Evolutionary conservation across 2,329 filamentous ascomycete species (phyloP), one percentile per base, ranked within the genome.

Genomic region (Colletotrichum limetticola): DNA sequence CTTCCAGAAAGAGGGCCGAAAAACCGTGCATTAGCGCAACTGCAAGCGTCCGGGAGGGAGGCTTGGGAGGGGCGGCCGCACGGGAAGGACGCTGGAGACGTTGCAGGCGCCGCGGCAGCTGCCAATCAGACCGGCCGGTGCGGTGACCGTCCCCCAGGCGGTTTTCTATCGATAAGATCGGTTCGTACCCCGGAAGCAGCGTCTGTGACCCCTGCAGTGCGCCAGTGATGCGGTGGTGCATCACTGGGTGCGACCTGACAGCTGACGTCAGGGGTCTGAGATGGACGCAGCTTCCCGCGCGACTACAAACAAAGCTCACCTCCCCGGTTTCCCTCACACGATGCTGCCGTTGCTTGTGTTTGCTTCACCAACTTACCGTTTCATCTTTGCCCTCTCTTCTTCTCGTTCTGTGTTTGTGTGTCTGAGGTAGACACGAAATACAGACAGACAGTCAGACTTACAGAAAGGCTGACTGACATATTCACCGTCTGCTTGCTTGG

Each of bases 1-100:
- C 70, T 72, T 70, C 70, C 70, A 70, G 70, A 72, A 72, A 49
- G 60, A 72, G 70, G 66, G 55, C 66, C 59, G 69, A 62, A 64
- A 69, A 72, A 60, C 66, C 53, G 37, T 72, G 70, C 70, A 72
- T 72, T 72, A 72, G 70, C 66, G 66, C 42, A 42, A 35, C 70
- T 72, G 70, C 70, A 72, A 59, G 70, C 35, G 52, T 56, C 66
- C 60, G 66, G 19, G 42, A 63, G 53, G 60, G 70, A 37, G 70
- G 70, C 66, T 64, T 69, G 46, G 60, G 52, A 52, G 28, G 59
- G 63, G 52, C 24, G 53, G 19, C 28, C 42, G n/a, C 30, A 32
- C 30, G 46, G 61, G 61, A 64, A 52, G 46, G 2, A 49, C 46
- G 26, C 28, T 55, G 46, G 61, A 63, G 66, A 35, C 46, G 53